Percentiles rank a stretch among this genome's conserved stretches.
Conservation (phyloP, 306 rosid genomes). For the Malus orientalis region DNA sequence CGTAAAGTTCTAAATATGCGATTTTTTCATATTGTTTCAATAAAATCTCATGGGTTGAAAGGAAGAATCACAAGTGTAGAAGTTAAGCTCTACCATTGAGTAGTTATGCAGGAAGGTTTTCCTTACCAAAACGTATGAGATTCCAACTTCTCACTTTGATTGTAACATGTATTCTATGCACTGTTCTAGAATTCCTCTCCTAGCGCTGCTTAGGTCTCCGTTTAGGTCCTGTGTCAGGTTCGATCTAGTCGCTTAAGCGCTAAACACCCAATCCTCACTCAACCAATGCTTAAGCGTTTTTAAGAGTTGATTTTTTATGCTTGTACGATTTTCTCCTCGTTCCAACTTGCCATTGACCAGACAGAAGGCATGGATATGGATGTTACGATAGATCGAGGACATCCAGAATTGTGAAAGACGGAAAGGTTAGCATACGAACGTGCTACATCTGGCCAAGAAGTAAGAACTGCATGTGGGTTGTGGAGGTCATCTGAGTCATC, state of each 20-base stretch:
- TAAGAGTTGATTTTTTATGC: background rate
- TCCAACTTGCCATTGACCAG: background rate
- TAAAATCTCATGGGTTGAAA: no score
- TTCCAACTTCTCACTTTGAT: background rate
- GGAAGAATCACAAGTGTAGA: no score
- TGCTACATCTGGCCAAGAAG: background rate
- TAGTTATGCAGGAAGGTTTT: background rate
- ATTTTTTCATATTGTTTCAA: no score
- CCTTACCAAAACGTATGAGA: background rate
- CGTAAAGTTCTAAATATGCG: no score
- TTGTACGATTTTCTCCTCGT: background rate
- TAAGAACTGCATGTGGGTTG: slow-evolving; percentile 8
- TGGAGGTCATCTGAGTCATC: background rate
- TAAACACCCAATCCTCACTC: no score
- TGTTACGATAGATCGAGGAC: no score
- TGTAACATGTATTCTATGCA: background rate
- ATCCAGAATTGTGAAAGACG: background rate
- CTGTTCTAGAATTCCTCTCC: no score
- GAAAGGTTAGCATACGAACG: background rate
- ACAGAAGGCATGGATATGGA: no score
- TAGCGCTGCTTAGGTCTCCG: no score
- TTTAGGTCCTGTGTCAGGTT: no score
- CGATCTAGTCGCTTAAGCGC: no score
- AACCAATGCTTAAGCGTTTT: no score
- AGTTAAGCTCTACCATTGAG: background rate